Evolutionary conservation across 148 eudicot genomes (phyloP), one percentile per base, ranked within the genome.

Genomic region (Amaranthus hypochondriacus): DNA sequence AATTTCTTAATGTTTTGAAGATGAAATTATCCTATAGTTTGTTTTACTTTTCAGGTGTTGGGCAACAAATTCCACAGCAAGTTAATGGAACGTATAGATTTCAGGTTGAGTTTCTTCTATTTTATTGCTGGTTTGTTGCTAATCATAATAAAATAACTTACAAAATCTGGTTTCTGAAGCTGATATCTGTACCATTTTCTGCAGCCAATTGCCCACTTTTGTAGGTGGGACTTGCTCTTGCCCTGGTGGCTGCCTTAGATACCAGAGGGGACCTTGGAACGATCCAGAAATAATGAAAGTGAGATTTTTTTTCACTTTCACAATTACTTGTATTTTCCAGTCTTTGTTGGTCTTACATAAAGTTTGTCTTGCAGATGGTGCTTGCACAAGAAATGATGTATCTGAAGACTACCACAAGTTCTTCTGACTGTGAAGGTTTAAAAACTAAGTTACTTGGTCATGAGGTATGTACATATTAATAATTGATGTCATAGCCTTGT

Each of bases 131-230:
- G 1, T 28, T 28, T 28, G 39, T 28, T 28, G 39, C 39, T 28
- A 28, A 2, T 28, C 2, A 28, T 28, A 28, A 28, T 28, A 28
- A 28, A 28, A 28, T 28, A 28, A 28, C 39, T 28, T 28, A 28
- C 39, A 28, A 28, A 0, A 28, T 28, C 39, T 28, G 39, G 39
- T 28, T 28, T 28, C 39, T 28, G 39, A 28, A 28, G 47, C 28
- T 55, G 43, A 63, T 48, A 62, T 84, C 42, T 79, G 47, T 62
- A 57, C 8, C 13, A 46, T 49, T 77, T 61, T 18, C 56, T 76
- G 62, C 85, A 90, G 96, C 77, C 90, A 90, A 79, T 79, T 90
- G 81, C 96, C 96, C 43, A 88, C 87, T 65, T 90, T 90, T 79
- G 65, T 90, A 67, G 92, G 92, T 68, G 96, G 96, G 55, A 58